Evolutionary conservation across 495 filamentous ascomycete species (phyloP).

Genomic region (Lineolata rhizophorae): DNA sequence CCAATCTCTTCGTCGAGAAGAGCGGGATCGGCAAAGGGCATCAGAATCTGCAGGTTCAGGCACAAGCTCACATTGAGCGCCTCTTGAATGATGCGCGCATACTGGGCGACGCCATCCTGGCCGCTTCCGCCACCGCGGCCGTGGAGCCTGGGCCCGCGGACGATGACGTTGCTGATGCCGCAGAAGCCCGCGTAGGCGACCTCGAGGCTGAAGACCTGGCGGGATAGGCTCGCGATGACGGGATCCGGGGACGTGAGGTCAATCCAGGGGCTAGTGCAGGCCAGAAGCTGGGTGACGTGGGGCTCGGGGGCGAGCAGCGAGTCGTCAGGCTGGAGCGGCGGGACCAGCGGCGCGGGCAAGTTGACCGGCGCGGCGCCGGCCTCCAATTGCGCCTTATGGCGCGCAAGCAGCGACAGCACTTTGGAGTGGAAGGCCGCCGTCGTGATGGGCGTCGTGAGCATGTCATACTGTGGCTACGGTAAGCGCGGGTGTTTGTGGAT

Average conservation of each 20-base stretch:
- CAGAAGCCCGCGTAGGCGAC: constrained; percentile 89
- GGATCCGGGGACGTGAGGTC: constrained; percentile 72
- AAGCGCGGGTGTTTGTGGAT: neutral
- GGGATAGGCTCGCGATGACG: constrained; percentile 56
- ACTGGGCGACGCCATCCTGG: constrained; percentile 32
- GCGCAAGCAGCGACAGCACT: constrained; percentile 34
- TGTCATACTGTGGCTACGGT: constrained; percentile 48
- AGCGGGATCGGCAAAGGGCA: no score
- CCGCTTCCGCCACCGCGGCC: constrained; percentile 23
- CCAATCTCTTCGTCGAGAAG: no score
- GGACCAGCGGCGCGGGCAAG: constrained; percentile 23
- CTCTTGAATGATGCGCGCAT: constrained; percentile 69
- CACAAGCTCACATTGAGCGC: constrained; percentile 49
- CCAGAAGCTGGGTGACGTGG: constrained; percentile 46
- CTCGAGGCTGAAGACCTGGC: constrained; percentile 75
- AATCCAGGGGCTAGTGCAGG: constrained; percentile 68
- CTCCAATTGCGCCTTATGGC: constrained; percentile 23
- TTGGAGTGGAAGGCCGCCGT: constrained; percentile 61
- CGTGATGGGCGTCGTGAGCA: constrained; percentile 77
- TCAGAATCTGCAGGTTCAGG: constrained; percentile 56
- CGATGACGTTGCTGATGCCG: constrained; percentile 60
- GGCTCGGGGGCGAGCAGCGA: constrained; percentile 52
- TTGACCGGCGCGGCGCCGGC: neutral
- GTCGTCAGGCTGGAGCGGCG: constrained; percentile 49
- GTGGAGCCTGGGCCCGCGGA: constrained; percentile 47